phyloP scores from a whole-genome alignment of 345 rosid species.

The Eucalyptus fibrosa region DNA sequence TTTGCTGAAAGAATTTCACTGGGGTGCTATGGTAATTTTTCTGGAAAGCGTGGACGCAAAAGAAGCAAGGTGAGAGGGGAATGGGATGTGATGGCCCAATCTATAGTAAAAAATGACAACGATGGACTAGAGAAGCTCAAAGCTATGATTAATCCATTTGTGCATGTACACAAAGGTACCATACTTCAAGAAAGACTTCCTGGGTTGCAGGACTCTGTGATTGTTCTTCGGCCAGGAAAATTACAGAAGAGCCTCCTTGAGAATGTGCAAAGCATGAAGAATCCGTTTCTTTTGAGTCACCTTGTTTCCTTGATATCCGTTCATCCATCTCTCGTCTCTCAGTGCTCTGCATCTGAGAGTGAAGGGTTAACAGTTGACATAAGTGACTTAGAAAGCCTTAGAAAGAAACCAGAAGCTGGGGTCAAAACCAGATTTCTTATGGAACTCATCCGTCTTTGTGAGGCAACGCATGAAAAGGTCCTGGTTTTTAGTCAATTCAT shows the following conservation, averaged over 20 bases:
- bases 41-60: conserved; percentile 7
- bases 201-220: conserved; percentile 47
- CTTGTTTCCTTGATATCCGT: conserved; percentile 33
- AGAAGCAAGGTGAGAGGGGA: neutral
- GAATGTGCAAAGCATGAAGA: neutral
- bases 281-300: conserved; percentile 1
- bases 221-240: conserved; percentile 29
- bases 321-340: conserved; percentile 43
- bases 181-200: conserved; percentile 50
- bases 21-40: neutral
- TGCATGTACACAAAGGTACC: conserved; percentile 58
- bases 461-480: conserved; percentile 40
- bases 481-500: conserved; percentile 59
- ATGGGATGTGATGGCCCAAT: neutral
- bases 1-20: conserved; percentile 5
- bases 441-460: conserved; percentile 35
- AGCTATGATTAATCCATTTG: conserved; percentile 40
- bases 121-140: conserved; percentile 9
- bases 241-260: conserved; percentile 35
- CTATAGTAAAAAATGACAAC: neutral
- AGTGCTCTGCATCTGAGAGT: neutral
- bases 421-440: conserved; percentile 49
- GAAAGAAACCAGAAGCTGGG: conserved; percentile 31
- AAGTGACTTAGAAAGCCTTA: conserved; percentile 2
- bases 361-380: neutral